Base-by-base conservation (phyloP, 306 rosid species). In the Crataegus laevigata region DNA sequence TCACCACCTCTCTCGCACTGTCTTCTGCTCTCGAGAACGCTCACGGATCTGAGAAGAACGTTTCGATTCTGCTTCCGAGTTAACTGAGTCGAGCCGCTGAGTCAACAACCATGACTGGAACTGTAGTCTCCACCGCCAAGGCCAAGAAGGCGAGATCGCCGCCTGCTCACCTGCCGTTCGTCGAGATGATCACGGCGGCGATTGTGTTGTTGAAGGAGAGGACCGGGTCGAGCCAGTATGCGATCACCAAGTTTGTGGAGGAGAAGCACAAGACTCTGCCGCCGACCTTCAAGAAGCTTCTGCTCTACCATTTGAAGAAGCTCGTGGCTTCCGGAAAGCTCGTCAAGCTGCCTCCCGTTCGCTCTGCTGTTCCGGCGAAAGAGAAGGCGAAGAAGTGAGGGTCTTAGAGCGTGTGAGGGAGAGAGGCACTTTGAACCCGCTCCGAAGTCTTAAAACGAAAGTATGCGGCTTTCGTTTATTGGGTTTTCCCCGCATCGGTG, bases 321-420 rank as follows among this genome's bases (percentile, higher is more conserved):
- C 79, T 84, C 0, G 97, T 94, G 0, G 92, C 87, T 5, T 61
- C 90, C 11, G 96, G 83, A 0, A 89, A 86, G 71, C 93, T 94
- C 11, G 89, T 88, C 1, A 91, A 94, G 87, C 84, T 94, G 8
- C 78, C 97, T 0, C 45, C 91, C 0, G 22, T 70, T 18, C 83
- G 81, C 30, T 75, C 77, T 3, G 58, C 84, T 3, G 64, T 83
- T 25, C 73, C 82, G 24, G 72, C 58, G 6, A 80, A 77, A 10
- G 38, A 55, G 81, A 81, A 69, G 77, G 74, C 80, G 10, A 85
- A 71, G 77, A 85, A 85, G 79, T 85, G 69, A 76, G 55, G 4
- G 13, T 3, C 5, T 51, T 55, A 6, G 52, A 21, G 59, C 15
- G 22, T 0, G 17, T n/a, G n/a, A n/a, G n/a, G n/a, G n/a, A n/a